Base-by-base conservation (phyloP, 179 eudicot genomes). In the Kewa caespitosa region DNA sequence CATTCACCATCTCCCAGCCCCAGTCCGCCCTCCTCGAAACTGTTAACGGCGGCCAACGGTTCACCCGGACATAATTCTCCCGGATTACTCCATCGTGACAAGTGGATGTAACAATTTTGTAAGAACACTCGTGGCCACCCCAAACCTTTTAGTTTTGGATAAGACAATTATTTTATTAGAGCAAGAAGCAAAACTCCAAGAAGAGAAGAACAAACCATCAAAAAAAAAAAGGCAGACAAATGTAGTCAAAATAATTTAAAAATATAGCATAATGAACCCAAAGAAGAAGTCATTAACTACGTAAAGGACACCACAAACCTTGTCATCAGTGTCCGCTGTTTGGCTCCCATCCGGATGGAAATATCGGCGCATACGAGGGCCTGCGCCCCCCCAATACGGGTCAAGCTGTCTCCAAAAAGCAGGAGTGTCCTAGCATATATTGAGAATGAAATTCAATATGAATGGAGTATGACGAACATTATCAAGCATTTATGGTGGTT, bases 251-350 rank as follows among this genome's bases (percentile, higher is more conserved):
- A n/a, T n/a, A n/a, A n/a, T n/a, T n/a, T n/a, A n/a, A n/a, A n/a
- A n/a, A n/a, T n/a, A n/a, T n/a, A n/a, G n/a, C n/a, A n/a, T n/a
- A n/a, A n/a, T n/a, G n/a, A n/a, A n/a, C n/a, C n/a, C n/a, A n/a
- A n/a, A n/a, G n/a, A n/a, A n/a, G n/a, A n/a, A n/a, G n/a, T n/a
- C n/a, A n/a, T n/a, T n/a, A n/a, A n/a, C n/a, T n/a, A n/a, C n/a
- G n/a, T n/a, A n/a, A n/a, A n/a, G 96, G 27, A 97, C 98, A 8
- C 98, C 97, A 96, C 97, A 94, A n/a, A 92, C 92, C 72, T 48
- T 73, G 81, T 94, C 98, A 37, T 79, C 90, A 0, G 86, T 82
- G 57, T 92, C 98, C 11, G 98, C 98, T 38, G 87, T 90, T 43
- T 79, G 81, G 80, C 89, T 90, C 63, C 98, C 97, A 73, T 94